Evolutionary conservation across 2,329 filamentous ascomycete genomes (phyloP).

Genomic region (Aspergillus unguis): DNA sequence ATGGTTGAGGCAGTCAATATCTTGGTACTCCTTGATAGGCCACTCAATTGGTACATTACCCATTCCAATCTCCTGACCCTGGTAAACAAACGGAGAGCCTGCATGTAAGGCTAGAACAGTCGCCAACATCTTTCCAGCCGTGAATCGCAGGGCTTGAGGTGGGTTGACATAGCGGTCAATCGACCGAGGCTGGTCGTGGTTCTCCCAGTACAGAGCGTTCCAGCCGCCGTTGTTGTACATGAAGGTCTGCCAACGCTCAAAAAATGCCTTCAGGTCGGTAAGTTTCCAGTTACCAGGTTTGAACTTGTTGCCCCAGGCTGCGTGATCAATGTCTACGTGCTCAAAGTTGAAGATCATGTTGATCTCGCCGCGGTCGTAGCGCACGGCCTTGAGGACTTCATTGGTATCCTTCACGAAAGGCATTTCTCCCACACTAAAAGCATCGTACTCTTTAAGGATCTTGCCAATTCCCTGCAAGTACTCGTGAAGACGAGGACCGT

Average conservation of each 20-base stretch:
- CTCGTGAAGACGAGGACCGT: constrained; percentile 58
- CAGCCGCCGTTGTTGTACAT: constrained; percentile 59
- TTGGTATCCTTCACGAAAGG: constrained; percentile 48
- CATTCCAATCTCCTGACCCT: constrained; percentile 68
- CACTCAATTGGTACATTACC: constrained; percentile 60
- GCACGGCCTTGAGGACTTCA: constrained; percentile 54
- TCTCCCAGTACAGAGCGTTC: constrained; percentile 65
- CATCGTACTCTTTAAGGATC: constrained; percentile 55
- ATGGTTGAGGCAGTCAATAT: constrained; percentile 60
- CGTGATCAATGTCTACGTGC: constrained; percentile 60
- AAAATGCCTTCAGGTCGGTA: constrained; percentile 51
- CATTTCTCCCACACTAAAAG: constrained; percentile 62
- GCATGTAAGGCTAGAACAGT: constrained; percentile 55
- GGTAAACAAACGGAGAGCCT: constrained; percentile 66
- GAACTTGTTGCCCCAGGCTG: constrained; percentile 47
- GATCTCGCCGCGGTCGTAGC: constrained; percentile 56
- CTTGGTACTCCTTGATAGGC: constrained; percentile 64
- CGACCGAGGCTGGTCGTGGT: constrained; percentile 63
- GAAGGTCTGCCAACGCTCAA: constrained; percentile 58
- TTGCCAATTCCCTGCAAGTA: constrained; percentile 54
- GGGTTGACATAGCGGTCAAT: constrained; percentile 56
- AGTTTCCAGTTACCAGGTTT: constrained; percentile 47
- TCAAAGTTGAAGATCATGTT: constrained; percentile 75
- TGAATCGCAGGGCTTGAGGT: constrained; percentile 47
- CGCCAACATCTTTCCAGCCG: constrained; percentile 59